Evolutionary conservation across 352 stramenopile genomes (phyloP).

Genomic region (Pythium guiyangense): DNA sequence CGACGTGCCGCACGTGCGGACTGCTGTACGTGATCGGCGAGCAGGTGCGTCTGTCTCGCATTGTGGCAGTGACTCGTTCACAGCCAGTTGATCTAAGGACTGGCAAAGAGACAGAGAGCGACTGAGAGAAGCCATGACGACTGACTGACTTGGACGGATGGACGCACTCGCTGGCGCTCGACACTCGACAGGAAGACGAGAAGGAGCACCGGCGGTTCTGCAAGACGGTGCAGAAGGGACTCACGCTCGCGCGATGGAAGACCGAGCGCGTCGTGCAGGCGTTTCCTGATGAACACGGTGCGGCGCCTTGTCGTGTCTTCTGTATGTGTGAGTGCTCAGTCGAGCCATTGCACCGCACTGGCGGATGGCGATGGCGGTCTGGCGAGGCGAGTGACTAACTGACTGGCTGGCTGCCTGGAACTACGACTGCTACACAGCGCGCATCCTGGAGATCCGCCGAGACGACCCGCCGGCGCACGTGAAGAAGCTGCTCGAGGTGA

Average conservation of each 20-base stretch:
- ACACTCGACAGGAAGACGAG: slow-evolving; percentile 57
- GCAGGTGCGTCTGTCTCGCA: slow-evolving; percentile 23
- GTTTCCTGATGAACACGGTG: slow-evolving; percentile 34
- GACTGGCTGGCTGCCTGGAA: background rate
- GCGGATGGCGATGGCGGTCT: background rate
- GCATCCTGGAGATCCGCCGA: slow-evolving; percentile 60
- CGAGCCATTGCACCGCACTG: background rate
- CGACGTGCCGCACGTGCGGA: slow-evolving; percentile 50
- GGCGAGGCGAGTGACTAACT: background rate
- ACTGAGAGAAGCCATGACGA: no score
- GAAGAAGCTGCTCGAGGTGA: slow-evolving; percentile 74
- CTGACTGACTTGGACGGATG: background rate
- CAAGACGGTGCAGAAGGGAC: slow-evolving; percentile 25
- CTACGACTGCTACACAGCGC: slow-evolving; percentile 14
- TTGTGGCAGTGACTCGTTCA: background rate
- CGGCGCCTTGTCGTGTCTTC: background rate
- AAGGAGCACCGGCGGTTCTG: slow-evolving; percentile 67
- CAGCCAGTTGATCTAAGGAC: no score
- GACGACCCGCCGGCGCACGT: slow-evolving; percentile 50
- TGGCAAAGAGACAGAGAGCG: no score
- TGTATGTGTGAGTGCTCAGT: no score
- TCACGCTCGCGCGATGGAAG: no score
- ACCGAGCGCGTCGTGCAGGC: slow-evolving; percentile 43
- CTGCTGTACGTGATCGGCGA: slow-evolving; percentile 70
- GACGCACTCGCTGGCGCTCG: background rate